These are phyloP conservation scores for Laetiporus sulphureus DNA, from an alignment of 1,284 basidiomycete genomes.

Conservation along the genomic window DNA sequence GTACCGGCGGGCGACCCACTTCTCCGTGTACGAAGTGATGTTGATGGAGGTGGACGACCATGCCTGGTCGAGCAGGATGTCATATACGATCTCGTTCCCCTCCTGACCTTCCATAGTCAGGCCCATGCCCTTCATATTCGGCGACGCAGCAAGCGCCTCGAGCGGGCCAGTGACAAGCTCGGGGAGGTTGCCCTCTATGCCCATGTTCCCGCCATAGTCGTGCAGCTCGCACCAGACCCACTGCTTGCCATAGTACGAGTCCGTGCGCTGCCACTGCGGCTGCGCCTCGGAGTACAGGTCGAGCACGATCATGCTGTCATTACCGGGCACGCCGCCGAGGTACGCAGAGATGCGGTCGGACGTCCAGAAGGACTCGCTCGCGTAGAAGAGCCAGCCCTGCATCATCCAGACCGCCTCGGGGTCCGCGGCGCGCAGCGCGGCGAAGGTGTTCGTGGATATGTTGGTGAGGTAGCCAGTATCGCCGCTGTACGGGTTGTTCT, in stretches of 20 bases:
- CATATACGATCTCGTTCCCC: slow-evolving; percentile 38
- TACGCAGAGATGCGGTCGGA: slow-evolving; percentile 32
- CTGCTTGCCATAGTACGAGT: slow-evolving; percentile 34
- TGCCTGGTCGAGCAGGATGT: slow-evolving; percentile 36
- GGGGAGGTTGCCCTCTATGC: slow-evolving; percentile 34
- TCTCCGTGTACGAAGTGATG: slow-evolving; percentile 24
- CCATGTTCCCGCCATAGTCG: slow-evolving; percentile 37
- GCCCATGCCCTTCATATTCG: slow-evolving; percentile 34
- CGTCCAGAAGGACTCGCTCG: slow-evolving; percentile 32
- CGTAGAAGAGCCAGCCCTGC: slow-evolving; percentile 41
- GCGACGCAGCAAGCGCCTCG: slow-evolving; percentile 24
- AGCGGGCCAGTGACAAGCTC: slow-evolving; percentile 29
- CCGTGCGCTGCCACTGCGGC: slow-evolving; percentile 36
- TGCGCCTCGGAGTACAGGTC: slow-evolving; percentile 36
- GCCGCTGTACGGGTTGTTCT: slow-evolving; percentile 33
- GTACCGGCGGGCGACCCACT: slow-evolving; percentile 34
- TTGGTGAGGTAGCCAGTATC: slow-evolving; percentile 29
- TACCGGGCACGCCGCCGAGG: slow-evolving; percentile 30
- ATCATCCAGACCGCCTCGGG: slow-evolving; percentile 37
- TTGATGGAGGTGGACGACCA: slow-evolving; percentile 31
- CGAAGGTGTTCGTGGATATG: slow-evolving; percentile 29
- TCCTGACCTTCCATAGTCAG: slow-evolving; percentile 38
- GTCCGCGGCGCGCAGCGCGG: slow-evolving; percentile 32
- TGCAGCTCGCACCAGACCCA: slow-evolving; percentile 42
- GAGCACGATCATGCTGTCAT: slow-evolving; percentile 35